A percentile compares a stretch with the other conserved stretches of the same genome.
Evolutionary conservation across 2,329 filamentous ascomycete genomes (phyloP).

Genomic region (Chaetomium sp.): DNA sequence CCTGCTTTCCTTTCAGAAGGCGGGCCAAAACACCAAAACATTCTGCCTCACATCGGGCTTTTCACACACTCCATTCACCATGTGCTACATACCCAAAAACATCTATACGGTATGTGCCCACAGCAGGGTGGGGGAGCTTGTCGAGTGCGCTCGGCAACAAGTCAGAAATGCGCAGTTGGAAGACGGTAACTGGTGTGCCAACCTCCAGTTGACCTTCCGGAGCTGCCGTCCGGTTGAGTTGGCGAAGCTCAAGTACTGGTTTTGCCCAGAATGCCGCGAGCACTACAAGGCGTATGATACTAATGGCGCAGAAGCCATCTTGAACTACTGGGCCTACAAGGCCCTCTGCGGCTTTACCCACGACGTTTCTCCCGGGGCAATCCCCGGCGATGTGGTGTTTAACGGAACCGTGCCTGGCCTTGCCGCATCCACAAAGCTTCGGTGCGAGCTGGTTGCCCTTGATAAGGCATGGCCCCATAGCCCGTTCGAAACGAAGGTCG

Average conservation of each 20-base stretch:
- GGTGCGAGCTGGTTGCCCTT: constrained; percentile 25
- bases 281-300: constrained; percentile 18
- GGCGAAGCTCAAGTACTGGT: constrained; percentile 18
- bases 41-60: not conserved
- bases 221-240: constrained; percentile 3
- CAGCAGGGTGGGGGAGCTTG: not conserved
- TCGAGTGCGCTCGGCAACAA: constrained; percentile 11
- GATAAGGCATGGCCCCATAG: constrained; percentile 12
- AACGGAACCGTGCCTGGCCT: not conserved
- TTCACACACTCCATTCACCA: not conserved
- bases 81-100: constrained; percentile 20
- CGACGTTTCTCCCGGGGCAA: constrained; percentile 10
- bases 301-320: constrained; percentile 6
- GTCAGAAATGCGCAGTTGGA: constrained; percentile 3
- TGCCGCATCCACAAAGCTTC: not conserved
- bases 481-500: constrained; percentile 8
- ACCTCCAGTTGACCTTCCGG: not conserved
- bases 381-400: constrained; percentile 20
- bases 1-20: not conserved
- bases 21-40: not conserved
- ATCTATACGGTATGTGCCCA: constrained; percentile 27
- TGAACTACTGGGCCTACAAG: constrained; percentile 29
- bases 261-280: constrained; percentile 23
- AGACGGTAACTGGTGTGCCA: not conserved
- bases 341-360: not conserved